phyloP scores from a whole-genome alignment of 441 rosid species.

The Breynia disticha region DNA sequence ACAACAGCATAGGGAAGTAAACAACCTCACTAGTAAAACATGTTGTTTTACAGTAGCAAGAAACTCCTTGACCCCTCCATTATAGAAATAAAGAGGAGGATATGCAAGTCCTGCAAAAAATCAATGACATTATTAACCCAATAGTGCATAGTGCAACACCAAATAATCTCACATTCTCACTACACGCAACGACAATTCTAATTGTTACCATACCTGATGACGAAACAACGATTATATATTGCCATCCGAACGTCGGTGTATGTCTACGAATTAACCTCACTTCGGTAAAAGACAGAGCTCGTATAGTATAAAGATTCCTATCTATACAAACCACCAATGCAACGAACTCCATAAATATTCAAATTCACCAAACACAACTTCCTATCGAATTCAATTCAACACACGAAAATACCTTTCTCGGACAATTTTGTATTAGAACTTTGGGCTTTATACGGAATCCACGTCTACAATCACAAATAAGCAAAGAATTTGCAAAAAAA shows the following conservation, averaged over 20 bases:
- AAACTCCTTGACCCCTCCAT: conserved; percentile 90
- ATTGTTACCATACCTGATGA: conserved; percentile 54
- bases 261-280: conserved; percentile 81
- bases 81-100: conserved; percentile 94
- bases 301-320: conserved; percentile 80
- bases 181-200: background rate
- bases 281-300: conserved; percentile 62
- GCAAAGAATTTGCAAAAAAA: no score
- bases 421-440: conserved; percentile 52
- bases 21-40: conserved; percentile 79
- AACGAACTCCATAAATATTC: conserved; percentile 9
- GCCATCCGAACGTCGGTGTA: conserved; percentile 93
- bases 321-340: conserved; percentile 44
- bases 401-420: conserved; percentile 52
- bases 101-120: conserved; percentile 83
- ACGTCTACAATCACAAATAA: no score
- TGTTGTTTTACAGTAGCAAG: conserved; percentile 82
- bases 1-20: conserved; percentile 10
- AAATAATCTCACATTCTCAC: no score
- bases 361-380: no score
- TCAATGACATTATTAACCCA: background rate
- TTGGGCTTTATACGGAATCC: conserved; percentile 90
- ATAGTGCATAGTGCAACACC: no score
- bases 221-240: conserved; percentile 74
- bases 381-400: conserved; percentile 1